These are phyloP conservation scores for Thermothelomyces thermophilus DNA, from an alignment of 2,329 filamentous ascomycete species.

Conservation along the genomic window DNA sequence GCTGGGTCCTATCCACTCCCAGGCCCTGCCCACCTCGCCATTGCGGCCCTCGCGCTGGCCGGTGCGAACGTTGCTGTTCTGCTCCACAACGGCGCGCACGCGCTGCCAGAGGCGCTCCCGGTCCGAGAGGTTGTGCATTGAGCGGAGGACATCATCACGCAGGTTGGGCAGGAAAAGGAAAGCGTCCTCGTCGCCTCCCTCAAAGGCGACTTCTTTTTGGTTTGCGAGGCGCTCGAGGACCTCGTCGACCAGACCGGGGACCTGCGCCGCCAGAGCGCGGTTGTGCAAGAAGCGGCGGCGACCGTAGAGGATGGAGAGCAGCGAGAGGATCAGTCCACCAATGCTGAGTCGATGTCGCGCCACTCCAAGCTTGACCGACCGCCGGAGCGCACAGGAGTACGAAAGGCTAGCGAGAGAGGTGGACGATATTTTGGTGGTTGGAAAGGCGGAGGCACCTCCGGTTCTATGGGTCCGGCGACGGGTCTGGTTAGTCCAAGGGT, in stretches of 20 bases:
- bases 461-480: constrained; percentile 65
- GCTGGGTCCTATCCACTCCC: constrained; percentile 63
- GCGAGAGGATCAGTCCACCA: constrained; percentile 54
- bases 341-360: constrained; percentile 81
- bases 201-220: constrained; percentile 74
- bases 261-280: constrained; percentile 59
- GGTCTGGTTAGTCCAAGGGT: constrained; percentile 75
- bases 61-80: constrained; percentile 84
- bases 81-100: constrained; percentile 79
- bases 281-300: constrained; percentile 57
- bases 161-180: constrained; percentile 86
- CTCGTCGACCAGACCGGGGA: constrained; percentile 78
- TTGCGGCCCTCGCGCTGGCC: constrained; percentile 61
- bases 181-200: constrained; percentile 64
- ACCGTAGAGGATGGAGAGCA: constrained; percentile 53
- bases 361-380: constrained; percentile 72
- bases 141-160: constrained; percentile 80
- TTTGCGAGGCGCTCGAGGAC: constrained; percentile 76
- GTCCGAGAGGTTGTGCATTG: constrained; percentile 68
- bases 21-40: constrained; percentile 59
- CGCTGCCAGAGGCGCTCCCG: constrained; percentile 78
- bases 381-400: constrained; percentile 72
- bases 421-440: constrained; percentile 63
- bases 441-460: constrained; percentile 55
- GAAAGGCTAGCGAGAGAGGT: constrained; percentile 88